Evolutionary conservation across 2,329 filamentous ascomycete species (phyloP), one percentile per base, ranked within the genome.

Genomic region (Claviceps digitariae): DNA sequence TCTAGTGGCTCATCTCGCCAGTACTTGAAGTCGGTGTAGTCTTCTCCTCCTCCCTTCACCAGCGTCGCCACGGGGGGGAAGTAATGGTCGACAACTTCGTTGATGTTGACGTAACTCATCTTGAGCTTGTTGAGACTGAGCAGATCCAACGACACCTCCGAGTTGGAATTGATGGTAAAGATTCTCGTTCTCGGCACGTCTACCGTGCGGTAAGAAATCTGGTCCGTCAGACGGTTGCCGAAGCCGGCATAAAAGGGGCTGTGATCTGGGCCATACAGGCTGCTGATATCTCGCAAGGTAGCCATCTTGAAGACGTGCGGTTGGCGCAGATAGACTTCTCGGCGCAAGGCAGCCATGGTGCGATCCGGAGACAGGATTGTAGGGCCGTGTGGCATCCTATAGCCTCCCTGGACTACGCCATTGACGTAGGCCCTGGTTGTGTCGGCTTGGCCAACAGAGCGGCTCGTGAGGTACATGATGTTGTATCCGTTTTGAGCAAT

Each of bases 231-330:
- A 53, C 93, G 83, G 67, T 98, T 98, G 55, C 94, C 93, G 63
- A 97, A 98, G 0, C 93, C 93, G 12, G 94, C 94, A 63, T 95
- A 97, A 64, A 98, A 98, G 0, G 93, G 91, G 20, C 84, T 89
- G 44, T 81, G 75, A 27, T 86, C 82, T 0, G 81, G 76, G 2
- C 82, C 84, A 64, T 96, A 98, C 0, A 98, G 76, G 55, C 84
- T 87, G 64, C 90, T 83, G 60, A 98, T 97, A 66, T 98, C 93
- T 43, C 93, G 83, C 21, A 98, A 73, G 57, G 93, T 98, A 2
- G 93, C 90, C 94, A 98, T 98, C 71, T 98, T 98, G 80, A 98
- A 98, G 8, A 98, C 89, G 65, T 98, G 90, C 0, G 93, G 94
- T 67, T 98, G 97, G 52, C 93, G 82, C 27, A 98, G 76, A 66